phyloP scores from a whole-genome alignment of 306 rosid species.

The Sicyos baderoa region DNA sequence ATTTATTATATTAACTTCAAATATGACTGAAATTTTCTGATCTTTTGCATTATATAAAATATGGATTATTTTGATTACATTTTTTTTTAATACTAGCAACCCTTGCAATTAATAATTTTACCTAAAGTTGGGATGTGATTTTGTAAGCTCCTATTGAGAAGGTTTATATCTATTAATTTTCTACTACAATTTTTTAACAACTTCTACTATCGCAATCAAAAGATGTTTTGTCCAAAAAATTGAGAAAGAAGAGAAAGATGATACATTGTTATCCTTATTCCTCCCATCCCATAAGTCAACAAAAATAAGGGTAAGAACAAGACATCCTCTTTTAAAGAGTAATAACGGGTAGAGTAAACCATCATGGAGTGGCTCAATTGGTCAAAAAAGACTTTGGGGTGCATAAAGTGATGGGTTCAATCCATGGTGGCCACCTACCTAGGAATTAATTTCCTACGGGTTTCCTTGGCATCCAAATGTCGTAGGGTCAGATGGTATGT shows the following conservation, averaged over 20 bases:
- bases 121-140: neutral
- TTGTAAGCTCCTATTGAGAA: neutral
- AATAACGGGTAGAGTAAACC: neutral
- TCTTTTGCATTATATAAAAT: neutral
- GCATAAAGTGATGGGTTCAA: too few relatives aligned
- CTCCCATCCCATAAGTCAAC: neutral
- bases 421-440: too few relatives aligned
- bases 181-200: neutral
- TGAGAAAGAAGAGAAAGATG: neutral
- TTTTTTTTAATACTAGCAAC: neutral
- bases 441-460: too few relatives aligned
- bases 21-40: neutral
- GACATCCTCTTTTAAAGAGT: neutral
- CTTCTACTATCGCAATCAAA: neutral
- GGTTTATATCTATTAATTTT: neutral
- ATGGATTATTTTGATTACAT: neutral
- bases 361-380: too few relatives aligned
- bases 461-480: too few relatives aligned
- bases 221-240: neutral
- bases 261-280: neutral
- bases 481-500: too few relatives aligned
- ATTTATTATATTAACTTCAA: neutral
- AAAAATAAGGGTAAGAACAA: neutral
- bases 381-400: too few relatives aligned
- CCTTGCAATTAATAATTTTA: too few relatives aligned